Conservation (phyloP, 2,329 filamentous ascomycete species). For the Blastomyces parvus region DNA sequence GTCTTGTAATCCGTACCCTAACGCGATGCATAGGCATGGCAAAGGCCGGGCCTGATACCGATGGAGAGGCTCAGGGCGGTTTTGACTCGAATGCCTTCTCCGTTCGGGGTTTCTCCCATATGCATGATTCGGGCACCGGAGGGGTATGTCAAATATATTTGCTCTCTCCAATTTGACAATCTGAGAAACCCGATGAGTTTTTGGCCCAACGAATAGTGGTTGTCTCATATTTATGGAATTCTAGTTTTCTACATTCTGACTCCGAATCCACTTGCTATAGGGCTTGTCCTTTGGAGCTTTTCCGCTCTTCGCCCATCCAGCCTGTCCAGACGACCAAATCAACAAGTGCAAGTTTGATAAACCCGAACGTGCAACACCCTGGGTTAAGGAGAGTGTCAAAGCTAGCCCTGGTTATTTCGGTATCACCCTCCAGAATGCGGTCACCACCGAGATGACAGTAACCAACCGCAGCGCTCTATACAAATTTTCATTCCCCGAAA, state of each 20-base stretch:
- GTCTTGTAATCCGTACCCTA: background rate
- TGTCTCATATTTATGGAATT: background rate
- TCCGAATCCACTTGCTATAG: constrained; percentile 21
- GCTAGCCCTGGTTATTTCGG: constrained; percentile 58
- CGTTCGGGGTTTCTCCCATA: constrained; percentile 44
- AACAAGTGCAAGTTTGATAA: constrained; percentile 54
- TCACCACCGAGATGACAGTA: constrained; percentile 58
- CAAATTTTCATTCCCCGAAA: constrained; percentile 51
- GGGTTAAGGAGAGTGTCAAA: constrained; percentile 43
- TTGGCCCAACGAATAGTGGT: background rate
- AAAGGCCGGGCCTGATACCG: constrained; percentile 47
- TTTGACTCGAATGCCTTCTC: constrained; percentile 44
- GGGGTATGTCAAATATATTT: constrained; percentile 25
- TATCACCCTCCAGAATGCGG: constrained; percentile 48
- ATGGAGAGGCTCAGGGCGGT: constrained; percentile 47
- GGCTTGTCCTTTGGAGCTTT: constrained; percentile 62
- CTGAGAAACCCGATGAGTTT: background rate
- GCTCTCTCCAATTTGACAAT: background rate
- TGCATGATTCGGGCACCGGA: constrained; percentile 47
- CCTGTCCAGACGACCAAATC: constrained; percentile 53
- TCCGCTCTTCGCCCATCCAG: constrained; percentile 57
- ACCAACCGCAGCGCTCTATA: constrained; percentile 58
- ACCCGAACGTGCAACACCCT: constrained; percentile 40
- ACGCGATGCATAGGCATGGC: constrained; percentile 37
- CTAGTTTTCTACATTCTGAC: background rate